Conservation (phyloP, 2,329 filamentous ascomycete species). For the Basipetospora chlamydospora region DNA sequence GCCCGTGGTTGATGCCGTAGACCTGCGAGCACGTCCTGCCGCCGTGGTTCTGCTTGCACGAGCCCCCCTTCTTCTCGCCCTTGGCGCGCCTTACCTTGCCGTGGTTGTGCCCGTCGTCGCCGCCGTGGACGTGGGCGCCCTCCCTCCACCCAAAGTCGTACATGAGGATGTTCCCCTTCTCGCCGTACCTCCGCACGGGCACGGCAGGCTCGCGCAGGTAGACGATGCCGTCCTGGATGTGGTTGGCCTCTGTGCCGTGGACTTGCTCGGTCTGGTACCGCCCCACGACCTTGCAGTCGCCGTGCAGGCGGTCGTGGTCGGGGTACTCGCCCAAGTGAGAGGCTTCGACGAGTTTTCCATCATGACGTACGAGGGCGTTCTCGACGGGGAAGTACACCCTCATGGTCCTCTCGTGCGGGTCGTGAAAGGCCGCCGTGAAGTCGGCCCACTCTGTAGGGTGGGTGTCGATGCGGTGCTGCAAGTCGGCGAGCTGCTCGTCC, state of each 20-base stretch:
- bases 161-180: slow-evolving; percentile 6
- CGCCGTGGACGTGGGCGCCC: slow-evolving; percentile 6
- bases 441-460: slow-evolving; percentile 2
- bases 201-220: slow-evolving; percentile 6
- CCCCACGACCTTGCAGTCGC: slow-evolving; percentile 8
- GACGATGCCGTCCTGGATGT: slow-evolving; percentile 8
- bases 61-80: slow-evolving; percentile 5
- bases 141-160: slow-evolving; percentile 9
- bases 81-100: neutral
- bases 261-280: slow-evolving; percentile 8
- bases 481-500: slow-evolving; percentile 5
- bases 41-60: slow-evolving; percentile 7
- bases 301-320: slow-evolving; percentile 3
- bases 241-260: slow-evolving; percentile 6
- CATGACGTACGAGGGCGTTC: slow-evolving; percentile 8
- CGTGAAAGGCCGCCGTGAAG: neutral
- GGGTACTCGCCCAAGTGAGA: slow-evolving; percentile 7
- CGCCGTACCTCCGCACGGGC: slow-evolving; percentile 5
- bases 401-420: slow-evolving; percentile 3
- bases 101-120: neutral
- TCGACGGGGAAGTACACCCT: slow-evolving; percentile 9
- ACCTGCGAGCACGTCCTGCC: slow-evolving; percentile 6
- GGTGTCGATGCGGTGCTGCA: slow-evolving; percentile 4
- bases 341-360: slow-evolving; percentile 7
- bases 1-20: slow-evolving; percentile 6